Conservation (phyloP, 495 filamentous ascomycete species). For the Aspergillus hancockii region DNA sequence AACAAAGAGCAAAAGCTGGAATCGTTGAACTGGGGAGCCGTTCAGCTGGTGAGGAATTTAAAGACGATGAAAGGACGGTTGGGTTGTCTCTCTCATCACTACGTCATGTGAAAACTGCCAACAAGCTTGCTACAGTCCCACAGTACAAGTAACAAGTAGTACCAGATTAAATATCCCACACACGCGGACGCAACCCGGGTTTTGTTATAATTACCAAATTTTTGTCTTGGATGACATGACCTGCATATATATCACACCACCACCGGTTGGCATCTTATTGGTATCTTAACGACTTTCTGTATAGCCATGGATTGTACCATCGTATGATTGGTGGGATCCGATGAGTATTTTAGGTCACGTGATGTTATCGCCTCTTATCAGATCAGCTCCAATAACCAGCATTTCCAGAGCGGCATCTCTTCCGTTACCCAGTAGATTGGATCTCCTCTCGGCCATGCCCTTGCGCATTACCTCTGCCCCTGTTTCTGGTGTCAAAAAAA, state of each 20-base stretch:
- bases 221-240: neutral
- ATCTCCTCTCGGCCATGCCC: slow-evolving; percentile 34
- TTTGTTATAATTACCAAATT: slow-evolving; percentile 10
- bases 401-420: neutral
- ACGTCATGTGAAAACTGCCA: slow-evolving; percentile 40
- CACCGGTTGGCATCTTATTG: too few relatives aligned
- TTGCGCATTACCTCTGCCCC: slow-evolving; percentile 49
- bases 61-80: neutral
- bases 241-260: neutral
- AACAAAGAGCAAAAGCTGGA: neutral
- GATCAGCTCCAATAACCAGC: neutral
- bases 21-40: neutral
- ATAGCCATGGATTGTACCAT: neutral
- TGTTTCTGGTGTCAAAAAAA: slow-evolving; percentile 47
- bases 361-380: slow-evolving; percentile 3
- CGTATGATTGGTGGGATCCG: neutral
- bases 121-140: slow-evolving; percentile 1
- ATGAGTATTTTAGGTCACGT: neutral
- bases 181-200: neutral
- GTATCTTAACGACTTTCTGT: neutral
- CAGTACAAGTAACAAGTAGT: neutral
- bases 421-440: neutral
- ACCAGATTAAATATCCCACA: neutral
- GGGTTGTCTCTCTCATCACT: slow-evolving; percentile 13
- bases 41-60: neutral